phyloP scores from a whole-genome alignment of 2,329 filamentous ascomycete species.

The Penicillium expansum region DNA sequence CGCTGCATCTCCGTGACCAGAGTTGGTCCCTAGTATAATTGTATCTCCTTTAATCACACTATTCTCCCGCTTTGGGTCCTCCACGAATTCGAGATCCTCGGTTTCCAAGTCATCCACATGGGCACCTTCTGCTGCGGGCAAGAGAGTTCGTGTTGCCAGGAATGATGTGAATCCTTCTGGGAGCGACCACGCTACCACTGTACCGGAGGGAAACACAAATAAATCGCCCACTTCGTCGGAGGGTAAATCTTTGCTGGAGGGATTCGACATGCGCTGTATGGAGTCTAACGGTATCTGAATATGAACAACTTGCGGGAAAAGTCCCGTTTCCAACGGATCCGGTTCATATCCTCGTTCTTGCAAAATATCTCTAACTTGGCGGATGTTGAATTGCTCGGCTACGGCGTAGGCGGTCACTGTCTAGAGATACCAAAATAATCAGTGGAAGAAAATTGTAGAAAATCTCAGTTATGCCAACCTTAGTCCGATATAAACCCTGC shows the following conservation, averaged over 20 bases:
- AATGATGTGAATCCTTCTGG: conserved; percentile 69
- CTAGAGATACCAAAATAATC: conserved; percentile 28
- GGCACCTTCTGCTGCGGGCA: conserved; percentile 71
- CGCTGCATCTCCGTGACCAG: conserved; percentile 25
- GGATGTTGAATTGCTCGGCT: conserved; percentile 64
- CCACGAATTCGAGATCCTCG: conserved; percentile 83
- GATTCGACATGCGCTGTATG: conserved; percentile 44
- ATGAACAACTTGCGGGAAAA: conserved; percentile 66
- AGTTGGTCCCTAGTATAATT: conserved; percentile 80
- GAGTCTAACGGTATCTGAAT: conserved; percentile 51
- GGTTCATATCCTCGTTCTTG: conserved; percentile 58
- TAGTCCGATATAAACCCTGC: conserved; percentile 38
- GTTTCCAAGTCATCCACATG: conserved; percentile 73
- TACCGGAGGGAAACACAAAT: conserved; percentile 93
- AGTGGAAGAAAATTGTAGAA: background rate
- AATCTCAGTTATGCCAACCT: conserved; percentile 24
- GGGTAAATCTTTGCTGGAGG: conserved; percentile 37
- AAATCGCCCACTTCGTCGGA: conserved; percentile 69
- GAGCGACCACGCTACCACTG: conserved; percentile 87
- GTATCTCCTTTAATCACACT: conserved; percentile 82
- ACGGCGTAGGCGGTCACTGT: conserved; percentile 64
- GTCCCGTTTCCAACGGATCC: conserved; percentile 61
- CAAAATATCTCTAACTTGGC: conserved; percentile 56
- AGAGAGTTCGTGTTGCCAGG: conserved; percentile 68
- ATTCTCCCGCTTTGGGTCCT: conserved; percentile 68